phyloP scores from a whole-genome alignment of 805 yeast genomes.

The Candida lessepsii region DNA sequence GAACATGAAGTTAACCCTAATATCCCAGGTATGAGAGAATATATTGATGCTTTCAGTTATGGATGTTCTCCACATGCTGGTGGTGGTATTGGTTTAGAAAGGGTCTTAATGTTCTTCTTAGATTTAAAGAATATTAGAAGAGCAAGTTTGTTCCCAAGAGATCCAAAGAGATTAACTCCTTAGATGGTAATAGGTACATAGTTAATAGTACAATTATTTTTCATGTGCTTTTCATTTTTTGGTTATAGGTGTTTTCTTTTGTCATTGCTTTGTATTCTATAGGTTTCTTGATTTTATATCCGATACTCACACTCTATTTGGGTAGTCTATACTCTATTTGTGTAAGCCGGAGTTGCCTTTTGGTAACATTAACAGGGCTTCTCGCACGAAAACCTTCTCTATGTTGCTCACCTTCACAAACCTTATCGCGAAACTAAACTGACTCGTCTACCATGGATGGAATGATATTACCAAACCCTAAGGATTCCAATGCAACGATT shows the following conservation, averaged over 20 bases:
- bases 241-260: too few species aligned
- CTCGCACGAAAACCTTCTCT: too few species aligned
- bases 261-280: too few species aligned
- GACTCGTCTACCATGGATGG: slow-evolving; percentile 15
- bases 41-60: slow-evolving; percentile 86
- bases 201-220: neutral
- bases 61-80: slow-evolving; percentile 99
- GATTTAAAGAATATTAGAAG: slow-evolving; percentile 97
- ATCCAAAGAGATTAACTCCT: slow-evolving; percentile 92
- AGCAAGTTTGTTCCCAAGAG: slow-evolving; percentile 99
- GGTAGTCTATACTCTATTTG: too few species aligned
- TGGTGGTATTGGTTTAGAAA: slow-evolving; percentile 98
- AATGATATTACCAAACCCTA: slow-evolving; percentile 28
- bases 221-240: too few species aligned
- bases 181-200: slow-evolving; percentile 20
- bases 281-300: too few species aligned
- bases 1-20: slow-evolving; percentile 80
- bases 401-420: neutral
- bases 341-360: too few species aligned
- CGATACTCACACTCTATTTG: too few species aligned
- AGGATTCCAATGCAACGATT: slow-evolving; percentile 73
- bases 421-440: slow-evolving; percentile 4
- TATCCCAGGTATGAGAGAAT: slow-evolving; percentile 82
- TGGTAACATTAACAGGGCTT: too few species aligned
- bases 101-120: slow-evolving; percentile 97